A percentile compares a stretch with the other conserved stretches of the same genome.
Evolutionary conservation across 495 filamentous ascomycete species (phyloP).

Genomic region (Aspergillus asperescens): DNA sequence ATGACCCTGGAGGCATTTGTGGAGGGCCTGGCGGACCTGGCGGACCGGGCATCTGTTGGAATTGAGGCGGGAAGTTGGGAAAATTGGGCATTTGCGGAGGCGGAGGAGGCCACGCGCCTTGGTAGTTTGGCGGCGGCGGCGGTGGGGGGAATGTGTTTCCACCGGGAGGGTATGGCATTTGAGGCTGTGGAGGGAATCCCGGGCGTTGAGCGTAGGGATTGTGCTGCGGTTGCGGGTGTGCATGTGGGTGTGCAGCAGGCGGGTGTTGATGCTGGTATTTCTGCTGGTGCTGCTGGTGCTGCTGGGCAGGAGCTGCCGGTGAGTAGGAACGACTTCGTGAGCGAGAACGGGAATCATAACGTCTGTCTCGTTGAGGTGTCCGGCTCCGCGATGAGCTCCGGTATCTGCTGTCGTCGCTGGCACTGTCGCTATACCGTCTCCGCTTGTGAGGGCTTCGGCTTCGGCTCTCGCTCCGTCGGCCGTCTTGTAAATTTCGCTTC

Average conservation of each 20-base stretch:
- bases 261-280: too few species aligned
- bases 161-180: constrained; percentile 15
- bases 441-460: constrained; percentile 37
- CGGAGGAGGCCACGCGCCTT: constrained; percentile 28
- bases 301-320: constrained; percentile 20
- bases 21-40: constrained; percentile 15
- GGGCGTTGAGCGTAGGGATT: constrained; percentile 24
- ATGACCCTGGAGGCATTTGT: constrained; percentile 34
- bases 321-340: constrained; percentile 39
- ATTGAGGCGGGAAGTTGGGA: constrained; percentile 33
- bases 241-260: too few species aligned
- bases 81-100: constrained; percentile 25
- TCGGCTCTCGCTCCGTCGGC: constrained; percentile 26
- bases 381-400: constrained; percentile 24
- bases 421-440: constrained; percentile 47
- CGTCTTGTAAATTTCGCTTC: constrained; percentile 41
- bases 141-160: constrained; percentile 16
- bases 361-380: constrained; percentile 17
- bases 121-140: constrained; percentile 22
- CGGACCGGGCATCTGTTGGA: constrained; percentile 27
- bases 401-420: constrained; percentile 33
- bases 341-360: constrained; percentile 26
- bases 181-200: constrained; percentile 23
- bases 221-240: constrained; percentile 2
- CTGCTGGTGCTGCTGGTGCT: background rate